A percentile compares a stretch with the other conserved stretches of the same genome.
These are phyloP conservation scores for Ramaria rubella DNA, from an alignment of 768 basidiomycete species.

Conservation along the genomic window DNA sequence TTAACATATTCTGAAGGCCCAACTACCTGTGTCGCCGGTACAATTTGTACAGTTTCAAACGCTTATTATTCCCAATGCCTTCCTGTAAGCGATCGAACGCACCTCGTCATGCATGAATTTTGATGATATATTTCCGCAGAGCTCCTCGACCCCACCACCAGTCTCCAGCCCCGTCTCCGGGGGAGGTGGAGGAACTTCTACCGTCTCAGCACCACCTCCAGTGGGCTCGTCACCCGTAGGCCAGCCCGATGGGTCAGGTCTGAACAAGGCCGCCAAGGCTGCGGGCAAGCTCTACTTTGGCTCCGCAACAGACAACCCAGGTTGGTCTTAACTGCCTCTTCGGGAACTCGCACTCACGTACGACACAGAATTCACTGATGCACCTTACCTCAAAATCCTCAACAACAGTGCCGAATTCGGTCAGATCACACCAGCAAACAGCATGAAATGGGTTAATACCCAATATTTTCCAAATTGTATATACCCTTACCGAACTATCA, in stretches of 20 bases:
- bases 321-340: background rate
- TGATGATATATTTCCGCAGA: conserved; percentile 27
- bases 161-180: conserved; percentile 14
- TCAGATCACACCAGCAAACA: conserved; percentile 39
- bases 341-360: background rate
- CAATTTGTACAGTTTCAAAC: conserved; percentile 33
- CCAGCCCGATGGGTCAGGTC: conserved; percentile 21
- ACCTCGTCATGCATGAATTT: conserved; percentile 24
- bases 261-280: conserved; percentile 33
- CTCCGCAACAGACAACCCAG: conserved; percentile 37
- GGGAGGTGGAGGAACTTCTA: conserved; percentile 17
- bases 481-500: background rate
- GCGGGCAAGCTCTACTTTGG: conserved; percentile 43
- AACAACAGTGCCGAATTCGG: conserved; percentile 32
- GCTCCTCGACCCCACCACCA: too few relatives aligned
- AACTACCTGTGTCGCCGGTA: conserved; percentile 35
- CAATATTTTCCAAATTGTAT: too few relatives aligned
- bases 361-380: conserved; percentile 31
- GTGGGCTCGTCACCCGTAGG: conserved; percentile 1
- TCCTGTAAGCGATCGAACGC: conserved; percentile 15
- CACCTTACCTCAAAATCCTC: conserved; percentile 32
- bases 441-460: conserved; percentile 38
- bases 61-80: conserved; percentile 42
- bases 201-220: conserved; percentile 1
- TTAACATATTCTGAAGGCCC: conserved; percentile 18